Conservation (phyloP, 1,284 basidiomycete species). For the Puccinia triticina region DNA sequence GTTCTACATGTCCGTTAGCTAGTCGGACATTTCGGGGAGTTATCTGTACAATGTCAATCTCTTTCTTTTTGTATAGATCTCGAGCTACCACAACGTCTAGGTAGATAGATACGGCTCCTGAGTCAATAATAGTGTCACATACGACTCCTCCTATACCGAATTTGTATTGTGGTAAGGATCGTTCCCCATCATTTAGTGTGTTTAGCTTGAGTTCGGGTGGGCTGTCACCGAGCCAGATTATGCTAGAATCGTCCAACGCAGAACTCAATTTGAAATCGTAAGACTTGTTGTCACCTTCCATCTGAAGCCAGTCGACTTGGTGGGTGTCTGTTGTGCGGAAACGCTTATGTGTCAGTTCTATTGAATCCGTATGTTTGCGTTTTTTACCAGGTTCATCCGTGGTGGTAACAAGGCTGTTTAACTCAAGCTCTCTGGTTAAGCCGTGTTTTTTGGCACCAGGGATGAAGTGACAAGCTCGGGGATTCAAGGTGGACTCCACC, state of each 20-base stretch:
- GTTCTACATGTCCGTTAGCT: neutral
- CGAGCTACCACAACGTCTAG: neutral
- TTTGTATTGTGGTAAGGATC: neutral
- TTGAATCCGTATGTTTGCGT: neutral
- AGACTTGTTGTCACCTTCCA: neutral
- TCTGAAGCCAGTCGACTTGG: neutral
- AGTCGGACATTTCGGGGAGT: neutral
- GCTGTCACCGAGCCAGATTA: neutral
- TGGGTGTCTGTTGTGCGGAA: neutral
- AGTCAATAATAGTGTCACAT: neutral
- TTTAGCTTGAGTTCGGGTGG: no score
- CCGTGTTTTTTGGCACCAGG: no score
- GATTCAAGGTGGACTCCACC: no score
- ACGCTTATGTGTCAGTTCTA: neutral
- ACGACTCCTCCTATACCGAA: neutral
- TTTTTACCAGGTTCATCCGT: no score
- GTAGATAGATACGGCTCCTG: slow-evolving; percentile 1
- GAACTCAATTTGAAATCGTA: neutral
- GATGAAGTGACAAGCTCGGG: no score
- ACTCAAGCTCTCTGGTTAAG: no score
- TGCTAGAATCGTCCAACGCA: neutral
- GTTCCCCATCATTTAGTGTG: neutral
- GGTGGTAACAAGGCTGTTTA: neutral
- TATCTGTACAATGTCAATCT: neutral
- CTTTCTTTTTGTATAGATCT: neutral